Conservation (phyloP, 2,329 filamentous ascomycete genomes). For the Alternaria consortialis region DNA sequence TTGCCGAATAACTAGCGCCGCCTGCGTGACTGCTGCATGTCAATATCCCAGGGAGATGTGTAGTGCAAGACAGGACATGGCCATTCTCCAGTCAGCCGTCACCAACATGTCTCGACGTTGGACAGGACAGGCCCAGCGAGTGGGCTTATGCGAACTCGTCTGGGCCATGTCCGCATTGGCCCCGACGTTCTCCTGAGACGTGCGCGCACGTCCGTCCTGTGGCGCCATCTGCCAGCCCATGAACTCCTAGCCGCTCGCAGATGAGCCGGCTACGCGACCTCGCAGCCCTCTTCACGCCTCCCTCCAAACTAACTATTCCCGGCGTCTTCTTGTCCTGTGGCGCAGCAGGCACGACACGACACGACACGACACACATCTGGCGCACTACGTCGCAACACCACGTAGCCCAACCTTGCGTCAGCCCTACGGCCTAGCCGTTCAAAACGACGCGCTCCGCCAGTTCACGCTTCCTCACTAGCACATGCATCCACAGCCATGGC, state of each 20-base stretch:
- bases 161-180: conserved; percentile 27
- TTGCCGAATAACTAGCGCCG: conserved; percentile 28
- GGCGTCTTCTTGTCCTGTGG: conserved; percentile 1
- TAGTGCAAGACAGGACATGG: background rate
- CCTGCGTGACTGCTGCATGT: conserved; percentile 9
- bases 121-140: conserved; percentile 13
- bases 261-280: background rate
- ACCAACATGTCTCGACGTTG: background rate
- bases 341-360: conserved; percentile 1
- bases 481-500: conserved; percentile 38
- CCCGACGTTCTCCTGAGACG: conserved; percentile 40
- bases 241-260: conserved; percentile 5
- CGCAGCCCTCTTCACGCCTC: background rate
- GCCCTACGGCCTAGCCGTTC: background rate
- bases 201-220: conserved; percentile 24
- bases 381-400: conserved; percentile 11
- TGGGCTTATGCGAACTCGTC: conserved; percentile 17
- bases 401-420: background rate
- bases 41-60: background rate
- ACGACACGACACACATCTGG: background rate
- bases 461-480: conserved; percentile 6
- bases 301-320: background rate
- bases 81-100: background rate
- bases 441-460: conserved; percentile 11
- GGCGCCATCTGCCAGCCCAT: conserved; percentile 14